Evolutionary conservation across 495 filamentous ascomycete species (phyloP).

Genomic region (Podospora pseudopauciseta): DNA sequence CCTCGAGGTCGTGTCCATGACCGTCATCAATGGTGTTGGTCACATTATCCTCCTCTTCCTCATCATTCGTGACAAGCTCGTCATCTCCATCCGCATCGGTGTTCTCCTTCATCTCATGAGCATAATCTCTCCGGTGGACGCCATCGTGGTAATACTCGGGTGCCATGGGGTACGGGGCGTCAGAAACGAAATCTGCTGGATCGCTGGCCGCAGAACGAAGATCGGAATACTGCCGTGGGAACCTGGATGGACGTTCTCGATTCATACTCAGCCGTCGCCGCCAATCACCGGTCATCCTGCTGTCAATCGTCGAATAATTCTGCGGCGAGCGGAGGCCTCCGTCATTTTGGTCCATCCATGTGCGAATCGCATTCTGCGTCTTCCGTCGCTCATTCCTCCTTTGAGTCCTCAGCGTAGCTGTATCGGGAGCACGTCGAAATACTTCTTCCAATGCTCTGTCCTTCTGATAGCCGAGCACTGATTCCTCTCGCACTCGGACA

Average conservation of each 20-base stretch:
- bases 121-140: conserved; percentile 29
- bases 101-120: conserved; percentile 41
- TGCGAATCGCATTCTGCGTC: conserved; percentile 69
- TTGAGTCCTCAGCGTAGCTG: conserved; percentile 43
- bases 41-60: conserved; percentile 48
- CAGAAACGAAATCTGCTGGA: conserved; percentile 50
- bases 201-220: conserved; percentile 52
- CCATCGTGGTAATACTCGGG: conserved; percentile 23
- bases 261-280: conserved; percentile 42
- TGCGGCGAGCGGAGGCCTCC: conserved; percentile 59
- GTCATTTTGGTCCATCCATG: conserved; percentile 79
- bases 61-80: conserved; percentile 77
- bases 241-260: conserved; percentile 39
- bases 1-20: conserved; percentile 14
- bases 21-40: conserved; percentile 28
- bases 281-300: conserved; percentile 36
- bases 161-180: conserved; percentile 36
- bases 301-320: conserved; percentile 47
- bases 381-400: conserved; percentile 58
- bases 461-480: conserved; percentile 78
- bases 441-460: conserved; percentile 90
- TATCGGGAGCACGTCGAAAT: conserved; percentile 59
- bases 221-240: conserved; percentile 43
- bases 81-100: conserved; percentile 82
- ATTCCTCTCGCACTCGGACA: conserved; percentile 71